Evolutionary conservation across 805 yeast genomes (phyloP).

Genomic region (Sugiyamaella marilandica): DNA sequence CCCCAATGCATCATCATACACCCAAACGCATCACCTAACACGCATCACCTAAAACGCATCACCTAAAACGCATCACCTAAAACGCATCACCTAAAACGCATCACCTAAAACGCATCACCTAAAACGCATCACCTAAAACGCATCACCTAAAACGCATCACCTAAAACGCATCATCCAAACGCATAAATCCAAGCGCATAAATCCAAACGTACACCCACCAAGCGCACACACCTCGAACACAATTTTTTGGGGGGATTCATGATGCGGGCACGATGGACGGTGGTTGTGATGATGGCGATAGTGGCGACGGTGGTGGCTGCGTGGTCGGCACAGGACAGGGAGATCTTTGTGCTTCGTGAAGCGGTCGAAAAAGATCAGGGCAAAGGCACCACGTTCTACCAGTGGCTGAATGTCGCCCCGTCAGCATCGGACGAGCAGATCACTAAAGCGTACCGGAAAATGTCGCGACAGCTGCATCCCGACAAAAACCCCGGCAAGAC

Average conservation of each 20-base stretch:
- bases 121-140: too few relatives aligned
- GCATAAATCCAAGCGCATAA: too few relatives aligned
- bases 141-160: too few relatives aligned
- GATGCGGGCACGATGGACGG: not conserved
- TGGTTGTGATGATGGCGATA: not conserved
- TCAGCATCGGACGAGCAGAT: slow-evolving; percentile 28
- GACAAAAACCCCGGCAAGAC: slow-evolving; percentile 55
- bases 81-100: too few relatives aligned
- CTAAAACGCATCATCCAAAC: too few relatives aligned
- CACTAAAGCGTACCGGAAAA: slow-evolving; percentile 50
- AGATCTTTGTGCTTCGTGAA: slow-evolving; percentile 69
- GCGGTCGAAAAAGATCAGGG: slow-evolving; percentile 63
- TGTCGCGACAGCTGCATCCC: slow-evolving; percentile 76
- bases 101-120: too few relatives aligned
- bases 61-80: too few relatives aligned
- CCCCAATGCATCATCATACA: too few relatives aligned
- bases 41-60: too few relatives aligned
- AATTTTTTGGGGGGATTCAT: not conserved
- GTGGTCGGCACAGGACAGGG: slow-evolving; percentile 70
- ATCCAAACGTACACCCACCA: not conserved
- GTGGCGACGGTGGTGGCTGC: slow-evolving; percentile 14
- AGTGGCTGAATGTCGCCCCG: slow-evolving; percentile 42
- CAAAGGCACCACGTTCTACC: slow-evolving; percentile 56
- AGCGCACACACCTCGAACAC: not conserved
- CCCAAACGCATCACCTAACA: not conserved